Conservation (phyloP, 1,284 basidiomycete species). For the Phenoliferia sp. region DNA sequence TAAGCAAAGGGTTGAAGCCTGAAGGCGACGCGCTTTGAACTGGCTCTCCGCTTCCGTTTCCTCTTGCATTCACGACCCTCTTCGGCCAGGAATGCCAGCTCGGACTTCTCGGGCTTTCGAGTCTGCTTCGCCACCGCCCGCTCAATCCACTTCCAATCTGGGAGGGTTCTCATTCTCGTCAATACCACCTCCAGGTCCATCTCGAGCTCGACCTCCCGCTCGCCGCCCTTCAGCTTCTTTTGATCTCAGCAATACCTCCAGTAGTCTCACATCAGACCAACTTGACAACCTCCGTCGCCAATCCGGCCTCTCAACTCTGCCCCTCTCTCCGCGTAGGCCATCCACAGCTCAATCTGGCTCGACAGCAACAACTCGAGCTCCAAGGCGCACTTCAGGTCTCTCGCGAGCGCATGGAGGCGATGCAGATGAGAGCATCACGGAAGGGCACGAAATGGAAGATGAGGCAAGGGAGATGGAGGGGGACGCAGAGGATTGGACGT, state of each 20-base stretch:
- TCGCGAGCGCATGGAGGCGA: not conserved
- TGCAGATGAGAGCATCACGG: not conserved
- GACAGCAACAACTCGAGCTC: constrained; percentile 6
- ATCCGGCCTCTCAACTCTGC: constrained; percentile 22
- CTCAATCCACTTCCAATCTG: too few species aligned
- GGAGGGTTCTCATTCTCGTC: too few species aligned
- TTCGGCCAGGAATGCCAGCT: too few species aligned
- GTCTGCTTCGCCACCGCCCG: too few species aligned
- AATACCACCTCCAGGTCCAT: too few species aligned
- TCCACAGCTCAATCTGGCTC: constrained; percentile 14
- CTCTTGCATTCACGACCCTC: too few species aligned
- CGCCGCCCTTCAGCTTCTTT: not conserved
- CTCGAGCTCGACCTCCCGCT: too few species aligned
- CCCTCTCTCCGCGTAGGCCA: constrained; percentile 24
- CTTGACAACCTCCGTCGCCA: constrained; percentile 18
- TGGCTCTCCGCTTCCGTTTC: too few species aligned
- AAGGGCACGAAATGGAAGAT: constrained; percentile 47
- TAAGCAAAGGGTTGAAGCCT: too few species aligned
- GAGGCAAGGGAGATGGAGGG: constrained; percentile 54
- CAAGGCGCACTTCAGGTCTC: not conserved
- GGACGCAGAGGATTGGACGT: constrained; percentile 61
- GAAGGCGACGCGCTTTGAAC: too few species aligned
- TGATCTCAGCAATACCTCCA: not conserved
- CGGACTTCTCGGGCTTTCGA: too few species aligned
- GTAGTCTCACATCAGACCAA: constrained; percentile 20